Base-by-base conservation (phyloP, 805 yeast species). In the Priceomyces medius region DNA sequence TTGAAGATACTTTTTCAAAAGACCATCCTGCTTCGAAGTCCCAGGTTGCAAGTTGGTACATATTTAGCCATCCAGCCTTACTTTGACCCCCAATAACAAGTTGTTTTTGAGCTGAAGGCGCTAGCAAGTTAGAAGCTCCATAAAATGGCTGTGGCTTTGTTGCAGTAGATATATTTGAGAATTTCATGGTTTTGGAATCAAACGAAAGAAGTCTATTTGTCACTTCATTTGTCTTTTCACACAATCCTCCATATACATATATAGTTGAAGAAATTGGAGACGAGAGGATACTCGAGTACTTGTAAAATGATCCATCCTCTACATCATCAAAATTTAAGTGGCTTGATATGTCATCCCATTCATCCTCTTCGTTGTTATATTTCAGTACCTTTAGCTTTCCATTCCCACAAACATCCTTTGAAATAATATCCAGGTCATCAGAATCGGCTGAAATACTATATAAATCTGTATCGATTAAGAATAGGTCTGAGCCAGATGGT, bases 21-120 rank as follows among this genome's bases (percentile, higher is more conserved):
- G 85, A 74, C 95, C 95, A 87, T 0, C 75, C 75, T 7, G 85
- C 64, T 37, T 70, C 67, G 45, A 78, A 79, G 50, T 80, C 81
- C 86, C 89, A 85, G 2, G 83, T 59, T 0, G 93, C 91, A 14
- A 84, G 63, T 59, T 85, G 93, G 50, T 74, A 73, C 81, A 85
- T 77, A 46, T 78, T 76, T 26, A 85, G 76, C 88, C 90, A 85
- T 0, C 88, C 88, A 2, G 63, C 51, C 4, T 57, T 50, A 2
- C 86, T 74, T 40, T 68, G 68, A 2, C 95, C 95, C 0, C 93
- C 95, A 31, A 86, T 64, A 2, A 86, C 56, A 26, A 81, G 58
- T 46, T 71, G 77, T 3, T 76, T 64, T 40, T 64, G 71, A 7
- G 77, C 71, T 21, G 67, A 57, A 17, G 75, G 74, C 1, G 79